These are phyloP conservation scores for Aspergillus pseudoviridinutans DNA, from an alignment of 2,329 filamentous ascomycete genomes.

Conservation along the genomic window DNA sequence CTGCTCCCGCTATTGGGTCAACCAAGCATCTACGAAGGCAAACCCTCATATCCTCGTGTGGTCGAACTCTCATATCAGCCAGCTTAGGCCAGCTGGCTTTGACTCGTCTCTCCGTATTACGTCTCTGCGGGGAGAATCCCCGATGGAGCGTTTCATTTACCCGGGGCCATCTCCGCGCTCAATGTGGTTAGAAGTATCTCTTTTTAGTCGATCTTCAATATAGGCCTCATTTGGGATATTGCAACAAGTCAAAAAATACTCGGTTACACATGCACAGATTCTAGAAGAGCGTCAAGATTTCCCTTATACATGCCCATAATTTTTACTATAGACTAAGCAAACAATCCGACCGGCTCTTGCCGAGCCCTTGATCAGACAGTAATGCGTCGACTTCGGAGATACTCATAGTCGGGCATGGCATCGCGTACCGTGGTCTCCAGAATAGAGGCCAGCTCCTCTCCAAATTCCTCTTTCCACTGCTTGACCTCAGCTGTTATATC, in stretches of 20 bases:
- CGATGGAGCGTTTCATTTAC: not conserved
- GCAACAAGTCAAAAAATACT: not conserved
- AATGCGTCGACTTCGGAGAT: slow-evolving; percentile 26
- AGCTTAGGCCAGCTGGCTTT: not conserved
- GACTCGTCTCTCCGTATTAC: not conserved
- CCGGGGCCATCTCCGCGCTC: not conserved
- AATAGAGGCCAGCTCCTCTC: slow-evolving; percentile 19
- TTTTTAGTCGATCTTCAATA: too few relatives aligned
- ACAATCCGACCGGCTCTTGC: too few relatives aligned
- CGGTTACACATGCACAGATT: not conserved
- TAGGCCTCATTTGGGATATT: not conserved
- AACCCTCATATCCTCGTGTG: not conserved
- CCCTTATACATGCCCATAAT: not conserved
- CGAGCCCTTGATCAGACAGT: slow-evolving; percentile 1
- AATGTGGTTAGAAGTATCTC: not conserved
- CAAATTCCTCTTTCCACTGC: slow-evolving; percentile 38
- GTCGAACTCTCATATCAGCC: not conserved
- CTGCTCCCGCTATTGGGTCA: too few relatives aligned
- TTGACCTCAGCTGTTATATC: slow-evolving; percentile 30
- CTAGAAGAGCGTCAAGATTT: not conserved
- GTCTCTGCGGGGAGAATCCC: not conserved
- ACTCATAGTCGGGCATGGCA: slow-evolving; percentile 41
- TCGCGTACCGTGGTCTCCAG: slow-evolving; percentile 25
- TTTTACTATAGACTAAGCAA: not conserved
- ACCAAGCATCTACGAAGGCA: not conserved